Percentiles rank a stretch among this genome's conserved stretches.
phyloP scores from a whole-genome alignment of 768 basidiomycete genomes.

The Lactarius quietus region DNA sequence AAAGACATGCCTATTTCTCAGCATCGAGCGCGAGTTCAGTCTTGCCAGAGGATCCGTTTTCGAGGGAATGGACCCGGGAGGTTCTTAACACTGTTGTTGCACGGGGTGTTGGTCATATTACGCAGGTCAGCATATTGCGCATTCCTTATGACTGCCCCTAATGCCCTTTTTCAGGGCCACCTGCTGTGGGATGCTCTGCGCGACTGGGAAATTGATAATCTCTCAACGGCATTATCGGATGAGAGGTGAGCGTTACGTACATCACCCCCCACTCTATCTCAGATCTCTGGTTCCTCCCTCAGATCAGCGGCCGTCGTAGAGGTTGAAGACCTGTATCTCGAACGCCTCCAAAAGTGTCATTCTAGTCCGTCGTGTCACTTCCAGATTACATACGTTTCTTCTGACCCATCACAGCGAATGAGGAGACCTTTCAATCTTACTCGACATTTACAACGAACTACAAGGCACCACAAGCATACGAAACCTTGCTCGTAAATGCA shows the following conservation, averaged over 20 bases:
- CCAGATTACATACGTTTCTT: background rate
- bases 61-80: constrained; percentile 55
- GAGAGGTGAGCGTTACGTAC: constrained; percentile 43
- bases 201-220: constrained; percentile 69
- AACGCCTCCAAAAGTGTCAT: constrained; percentile 73
- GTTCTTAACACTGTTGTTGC: constrained; percentile 52
- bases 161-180: constrained; percentile 48
- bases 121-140: constrained; percentile 44
- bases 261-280: too few relatives aligned
- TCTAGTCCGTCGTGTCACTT: constrained; percentile 45
- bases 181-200: constrained; percentile 66
- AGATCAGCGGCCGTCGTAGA: constrained; percentile 46
- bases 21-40: constrained; percentile 41
- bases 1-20: constrained; percentile 37
- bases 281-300: background rate
- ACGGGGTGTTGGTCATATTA: constrained; percentile 59
- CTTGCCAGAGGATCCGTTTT: constrained; percentile 56
- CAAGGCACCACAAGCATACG: constrained; percentile 73
- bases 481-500: constrained; percentile 67
- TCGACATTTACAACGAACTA: constrained; percentile 85
- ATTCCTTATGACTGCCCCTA: background rate
- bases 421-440: constrained; percentile 80
- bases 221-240: constrained; percentile 45
- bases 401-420: constrained; percentile 50
- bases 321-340: constrained; percentile 58